Percentiles rank a stretch among this genome's conserved stretches.
Evolutionary conservation across 257 asterid species (phyloP).

Genomic region (Capsicum pubescens): DNA sequence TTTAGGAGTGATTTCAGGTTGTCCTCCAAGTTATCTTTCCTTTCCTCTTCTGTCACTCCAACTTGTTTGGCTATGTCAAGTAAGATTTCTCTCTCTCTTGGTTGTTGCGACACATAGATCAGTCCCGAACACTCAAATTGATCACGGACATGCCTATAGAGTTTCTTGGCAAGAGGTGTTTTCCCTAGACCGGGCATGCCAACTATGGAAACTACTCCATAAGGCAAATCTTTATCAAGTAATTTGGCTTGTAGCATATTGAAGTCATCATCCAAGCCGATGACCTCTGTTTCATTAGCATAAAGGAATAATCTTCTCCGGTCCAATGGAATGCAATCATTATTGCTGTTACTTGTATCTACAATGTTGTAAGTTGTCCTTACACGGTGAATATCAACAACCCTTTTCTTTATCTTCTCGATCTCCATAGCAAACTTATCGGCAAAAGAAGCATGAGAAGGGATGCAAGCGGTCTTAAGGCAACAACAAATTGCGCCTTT

Average conservation of each 20-base stretch:
- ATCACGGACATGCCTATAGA: background rate
- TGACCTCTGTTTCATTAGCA: slow-evolving; percentile 18
- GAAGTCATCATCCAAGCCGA: slow-evolving; percentile 25
- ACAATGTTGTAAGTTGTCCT: slow-evolving; percentile 19
- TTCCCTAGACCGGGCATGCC: background rate
- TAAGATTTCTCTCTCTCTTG: slow-evolving; percentile 25
- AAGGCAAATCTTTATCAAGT: background rate
- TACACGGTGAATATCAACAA: slow-evolving; percentile 2
- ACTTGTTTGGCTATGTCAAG: slow-evolving; percentile 33
- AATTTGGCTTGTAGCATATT: slow-evolving; percentile 8
- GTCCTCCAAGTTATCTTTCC: slow-evolving; percentile 11
- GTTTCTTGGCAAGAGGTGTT: slow-evolving; percentile 6
- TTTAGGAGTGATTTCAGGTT: background rate
- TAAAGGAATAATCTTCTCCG: slow-evolving; percentile 20
- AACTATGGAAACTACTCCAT: background rate
- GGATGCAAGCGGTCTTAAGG: no score
- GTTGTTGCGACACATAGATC: slow-evolving; percentile 26
- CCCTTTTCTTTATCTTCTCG: background rate
- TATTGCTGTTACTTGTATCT: background rate
- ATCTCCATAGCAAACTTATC: background rate
- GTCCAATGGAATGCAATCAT: slow-evolving; percentile 3
- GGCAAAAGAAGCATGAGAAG: background rate
- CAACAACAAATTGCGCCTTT: background rate
- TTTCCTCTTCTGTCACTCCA: slow-evolving; percentile 20
- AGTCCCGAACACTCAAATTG: slow-evolving; percentile 28